Base-by-base conservation (phyloP, 352 stramenopile species). In the Pythium guiyangense region DNA sequence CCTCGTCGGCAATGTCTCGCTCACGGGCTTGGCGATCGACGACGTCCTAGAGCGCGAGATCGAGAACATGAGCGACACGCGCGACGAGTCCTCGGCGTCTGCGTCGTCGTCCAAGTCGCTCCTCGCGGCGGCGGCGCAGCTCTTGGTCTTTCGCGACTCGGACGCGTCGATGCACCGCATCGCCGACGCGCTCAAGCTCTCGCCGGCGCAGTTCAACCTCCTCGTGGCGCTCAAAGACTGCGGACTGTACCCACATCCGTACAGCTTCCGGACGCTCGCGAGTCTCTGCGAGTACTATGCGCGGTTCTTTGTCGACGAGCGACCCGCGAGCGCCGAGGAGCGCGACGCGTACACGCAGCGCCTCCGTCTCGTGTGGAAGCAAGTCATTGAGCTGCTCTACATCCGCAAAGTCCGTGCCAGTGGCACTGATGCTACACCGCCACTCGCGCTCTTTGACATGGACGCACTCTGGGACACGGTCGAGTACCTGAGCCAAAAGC, bases 211-310 rank as follows among this genome's bases (percentile, higher is more conserved):
- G 49, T 70, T 92, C 22, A 92, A 92, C 34, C 31, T 92, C 34
- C 49, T 92, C 3, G 59, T 91, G 4, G 77, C 71, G 9, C 47
- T 91, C 6, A 84, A 82, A 18, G 61, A 71, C 31, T 79, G 63
- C 46, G 64, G 59, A 2, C 18, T 83, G 12, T 87, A 79, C 18
- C 76, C 80, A 4, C 50, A 69, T 0, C 56, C 66, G 5, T 74
- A 83, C 60, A 77, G 52, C 27, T 87, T 91, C 49, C 55, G 63
- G 27, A 76, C 64, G 0, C 51, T 91, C 22, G 62, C 74, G 5
- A 64, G 69, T 4, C 75, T 91, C n/a, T 84, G 78, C 51, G 66
- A 77, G 31, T 86, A 88, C 64, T 87, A 77, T 59, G 73, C 67
- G 2, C 56, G 66, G 0, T 88, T 83, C 49, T 77, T 85, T 18